Conservation (phyloP, 305 asterid genomes). For the Solanum hybrid region DNA sequence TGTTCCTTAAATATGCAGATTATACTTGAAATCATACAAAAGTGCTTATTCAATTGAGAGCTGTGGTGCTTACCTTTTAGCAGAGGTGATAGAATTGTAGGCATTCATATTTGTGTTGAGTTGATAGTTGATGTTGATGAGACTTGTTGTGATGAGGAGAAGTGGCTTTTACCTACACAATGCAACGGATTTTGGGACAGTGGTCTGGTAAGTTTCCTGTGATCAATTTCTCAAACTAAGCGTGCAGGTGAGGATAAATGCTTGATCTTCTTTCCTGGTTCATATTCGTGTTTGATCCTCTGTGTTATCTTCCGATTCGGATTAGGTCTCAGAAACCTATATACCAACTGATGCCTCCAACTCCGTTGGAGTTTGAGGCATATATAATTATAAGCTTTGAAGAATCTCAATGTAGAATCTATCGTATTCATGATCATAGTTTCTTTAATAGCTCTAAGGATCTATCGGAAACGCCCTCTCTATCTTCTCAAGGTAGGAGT, state of each 20-base stretch:
- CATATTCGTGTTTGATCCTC: background rate
- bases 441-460: background rate
- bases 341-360: background rate
- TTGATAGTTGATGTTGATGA: background rate
- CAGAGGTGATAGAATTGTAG: background rate
- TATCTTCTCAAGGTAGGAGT: background rate
- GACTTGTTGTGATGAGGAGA: background rate
- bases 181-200: background rate
- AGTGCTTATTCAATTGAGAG: background rate
- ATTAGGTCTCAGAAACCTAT: background rate
- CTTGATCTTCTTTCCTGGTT: background rate
- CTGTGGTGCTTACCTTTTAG: background rate
- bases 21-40: background rate
- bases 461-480: background rate
- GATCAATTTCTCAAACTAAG: background rate
- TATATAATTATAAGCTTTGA: background rate
- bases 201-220: background rate
- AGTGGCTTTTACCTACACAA: background rate
- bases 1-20: background rate
- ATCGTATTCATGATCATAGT: background rate
- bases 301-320: background rate
- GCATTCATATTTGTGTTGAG: background rate
- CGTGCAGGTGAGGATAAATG: background rate
- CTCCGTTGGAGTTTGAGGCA: background rate
- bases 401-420: background rate